Percentiles rank a stretch among this genome's conserved stretches.
Evolutionary conservation across 2,329 filamentous ascomycete species (phyloP).

Genomic region (Nigrospora osmanthi): DNA sequence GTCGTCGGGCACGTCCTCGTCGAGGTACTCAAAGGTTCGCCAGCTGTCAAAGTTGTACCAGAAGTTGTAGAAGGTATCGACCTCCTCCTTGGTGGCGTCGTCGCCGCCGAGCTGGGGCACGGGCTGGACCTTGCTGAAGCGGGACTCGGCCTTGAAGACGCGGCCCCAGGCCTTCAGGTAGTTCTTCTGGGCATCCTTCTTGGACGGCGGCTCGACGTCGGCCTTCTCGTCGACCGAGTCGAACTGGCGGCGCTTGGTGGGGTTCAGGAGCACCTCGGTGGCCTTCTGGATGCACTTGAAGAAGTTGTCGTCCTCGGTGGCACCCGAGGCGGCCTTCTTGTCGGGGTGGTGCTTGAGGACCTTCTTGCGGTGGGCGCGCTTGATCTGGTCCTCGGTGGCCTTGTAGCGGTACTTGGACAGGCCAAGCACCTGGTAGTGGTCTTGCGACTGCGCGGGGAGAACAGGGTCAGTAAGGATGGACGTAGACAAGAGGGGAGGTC

Average conservation of each 20-base stretch:
- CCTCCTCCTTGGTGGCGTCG: conserved; percentile 78
- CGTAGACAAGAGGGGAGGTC: neutral
- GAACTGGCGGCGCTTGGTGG: conserved; percentile 85
- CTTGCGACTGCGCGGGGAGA: conserved; percentile 58
- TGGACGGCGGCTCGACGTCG: conserved; percentile 83
- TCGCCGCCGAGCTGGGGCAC: conserved; percentile 82
- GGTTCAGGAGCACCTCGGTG: conserved; percentile 87
- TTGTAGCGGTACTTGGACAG: conserved; percentile 85
- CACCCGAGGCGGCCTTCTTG: conserved; percentile 90
- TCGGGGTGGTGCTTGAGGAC: conserved; percentile 98
- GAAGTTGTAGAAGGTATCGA: conserved; percentile 98
- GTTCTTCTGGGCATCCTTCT: conserved; percentile 84
- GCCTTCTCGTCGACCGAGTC: conserved; percentile 94
- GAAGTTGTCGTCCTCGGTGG: conserved; percentile 90
- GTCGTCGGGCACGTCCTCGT: conserved; percentile 97
- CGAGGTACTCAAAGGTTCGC: conserved; percentile 95
- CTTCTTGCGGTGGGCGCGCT: conserved; percentile 98
- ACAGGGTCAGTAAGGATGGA: neutral
- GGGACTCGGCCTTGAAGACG: conserved; percentile 84
- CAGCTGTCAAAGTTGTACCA: conserved; percentile 99
- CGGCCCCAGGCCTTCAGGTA: conserved; percentile 93
- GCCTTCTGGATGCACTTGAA: conserved; percentile 99
- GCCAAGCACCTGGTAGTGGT: conserved; percentile 95
- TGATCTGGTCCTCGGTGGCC: conserved; percentile 97
- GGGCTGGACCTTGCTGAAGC: conserved; percentile 86